Evolutionary conservation across 495 filamentous ascomycete genomes (phyloP).

Genomic region (Daldinia childiae): DNA sequence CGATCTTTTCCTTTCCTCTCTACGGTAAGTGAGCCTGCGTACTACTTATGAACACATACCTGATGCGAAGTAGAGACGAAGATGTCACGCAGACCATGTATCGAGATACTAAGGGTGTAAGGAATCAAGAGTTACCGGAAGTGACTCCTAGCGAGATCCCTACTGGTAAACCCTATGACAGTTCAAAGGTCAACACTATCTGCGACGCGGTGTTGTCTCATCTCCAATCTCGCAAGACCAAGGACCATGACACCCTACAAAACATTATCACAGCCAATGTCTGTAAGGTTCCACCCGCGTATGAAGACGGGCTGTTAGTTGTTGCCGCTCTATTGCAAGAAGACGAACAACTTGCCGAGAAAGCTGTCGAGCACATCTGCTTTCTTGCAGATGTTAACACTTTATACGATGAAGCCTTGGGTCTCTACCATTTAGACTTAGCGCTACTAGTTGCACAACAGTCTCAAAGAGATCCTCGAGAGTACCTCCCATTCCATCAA

Average conservation of each 20-base stretch:
- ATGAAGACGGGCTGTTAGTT: conserved; percentile 83
- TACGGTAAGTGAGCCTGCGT: conserved; percentile 68
- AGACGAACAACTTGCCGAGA: conserved; percentile 74
- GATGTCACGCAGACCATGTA: conserved; percentile 96
- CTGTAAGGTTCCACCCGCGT: conserved; percentile 89
- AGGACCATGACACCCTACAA: conserved; percentile 70
- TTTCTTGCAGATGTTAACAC: conserved; percentile 93
- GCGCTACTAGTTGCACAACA: conserved; percentile 92
- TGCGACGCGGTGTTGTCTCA: conserved; percentile 83
- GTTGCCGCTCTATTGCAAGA: conserved; percentile 77
- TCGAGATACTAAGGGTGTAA: conserved; percentile 72
- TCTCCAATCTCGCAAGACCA: conserved; percentile 69
- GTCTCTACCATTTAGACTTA: conserved; percentile 90
- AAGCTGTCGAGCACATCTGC: conserved; percentile 93
- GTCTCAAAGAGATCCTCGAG: conserved; percentile 92
- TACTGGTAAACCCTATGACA: conserved; percentile 24
- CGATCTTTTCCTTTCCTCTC: conserved; percentile 89
- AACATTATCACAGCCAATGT: conserved; percentile 95
- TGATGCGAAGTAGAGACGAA: conserved; percentile 71
- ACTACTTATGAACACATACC: not conserved
- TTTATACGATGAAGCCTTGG: conserved; percentile 90
- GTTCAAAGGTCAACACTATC: conserved; percentile 82
- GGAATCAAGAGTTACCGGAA: conserved; percentile 38
- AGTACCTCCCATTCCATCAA: conserved; percentile 95
- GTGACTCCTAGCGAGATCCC: conserved; percentile 4